Evolutionary conservation across 2,329 filamentous ascomycete species (phyloP).

Genomic region (Stagonosporopsis rhizophila): DNA sequence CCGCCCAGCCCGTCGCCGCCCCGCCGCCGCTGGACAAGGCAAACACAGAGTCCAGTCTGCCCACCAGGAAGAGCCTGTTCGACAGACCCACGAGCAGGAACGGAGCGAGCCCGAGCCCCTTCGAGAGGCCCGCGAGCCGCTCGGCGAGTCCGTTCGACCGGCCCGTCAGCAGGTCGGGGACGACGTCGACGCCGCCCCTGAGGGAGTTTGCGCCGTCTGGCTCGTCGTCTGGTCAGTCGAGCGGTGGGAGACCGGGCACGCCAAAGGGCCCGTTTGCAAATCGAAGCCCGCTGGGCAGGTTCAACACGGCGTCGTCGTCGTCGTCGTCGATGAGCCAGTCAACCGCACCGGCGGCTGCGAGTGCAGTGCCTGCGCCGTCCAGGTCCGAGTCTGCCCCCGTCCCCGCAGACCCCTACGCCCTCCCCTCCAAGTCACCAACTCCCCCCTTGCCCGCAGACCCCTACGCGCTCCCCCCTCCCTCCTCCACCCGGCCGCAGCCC

Average conservation of each 20-base stretch:
- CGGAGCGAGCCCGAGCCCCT: conserved; percentile 4
- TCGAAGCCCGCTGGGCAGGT: conserved; percentile 34
- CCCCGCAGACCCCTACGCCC: conserved; percentile 11
- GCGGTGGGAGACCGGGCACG: conserved; percentile 39
- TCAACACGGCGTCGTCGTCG: conserved; percentile 34
- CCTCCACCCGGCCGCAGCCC: conserved; percentile 3
- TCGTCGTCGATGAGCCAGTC: no score
- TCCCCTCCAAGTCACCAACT: conserved; percentile 14
- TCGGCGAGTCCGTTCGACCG: conserved; percentile 11
- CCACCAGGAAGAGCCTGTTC: conserved; percentile 57
- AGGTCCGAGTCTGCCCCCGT: no score
- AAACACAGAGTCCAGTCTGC: conserved; percentile 53
- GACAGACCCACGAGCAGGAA: conserved; percentile 1
- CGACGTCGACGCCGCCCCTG: conserved; percentile 5
- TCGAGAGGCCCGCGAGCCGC: conserved; percentile 6
- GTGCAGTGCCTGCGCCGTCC: no score
- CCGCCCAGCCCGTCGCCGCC: not conserved
- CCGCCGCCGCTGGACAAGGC: conserved; percentile 44
- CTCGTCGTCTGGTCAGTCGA: conserved; percentile 24
- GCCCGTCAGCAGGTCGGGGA: conserved; percentile 3
- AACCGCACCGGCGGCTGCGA: conserved; percentile 43
- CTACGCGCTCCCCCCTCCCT: conserved; percentile 23
- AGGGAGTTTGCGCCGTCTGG: conserved; percentile 13
- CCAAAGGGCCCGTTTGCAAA: conserved; percentile 38
- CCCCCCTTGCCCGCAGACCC: conserved; percentile 10